These are phyloP conservation scores for Dactylella cylindrospora DNA, from an alignment of 2,329 filamentous ascomycete species.

Conservation along the genomic window DNA sequence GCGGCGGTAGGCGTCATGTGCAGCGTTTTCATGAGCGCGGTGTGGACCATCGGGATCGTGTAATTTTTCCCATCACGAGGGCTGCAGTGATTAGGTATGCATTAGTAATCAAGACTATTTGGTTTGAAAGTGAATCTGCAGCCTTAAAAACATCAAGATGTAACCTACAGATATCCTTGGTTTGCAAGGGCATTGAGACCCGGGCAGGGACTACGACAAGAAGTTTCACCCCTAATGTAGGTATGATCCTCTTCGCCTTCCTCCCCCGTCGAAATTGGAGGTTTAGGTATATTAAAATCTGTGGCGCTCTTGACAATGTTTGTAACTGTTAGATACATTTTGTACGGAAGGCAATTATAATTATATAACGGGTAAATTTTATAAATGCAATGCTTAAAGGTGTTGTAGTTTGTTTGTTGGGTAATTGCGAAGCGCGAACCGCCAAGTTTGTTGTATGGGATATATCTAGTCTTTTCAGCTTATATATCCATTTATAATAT, in stretches of 20 bases:
- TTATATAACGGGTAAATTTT: background rate
- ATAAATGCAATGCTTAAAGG: background rate
- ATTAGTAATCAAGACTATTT: background rate
- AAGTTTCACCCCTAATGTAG: slow-evolving; percentile 41
- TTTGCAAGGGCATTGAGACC: slow-evolving; percentile 50
- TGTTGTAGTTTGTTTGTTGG: background rate
- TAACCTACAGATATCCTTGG: slow-evolving; percentile 50
- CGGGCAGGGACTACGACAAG: slow-evolving; percentile 49
- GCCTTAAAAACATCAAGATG: background rate
- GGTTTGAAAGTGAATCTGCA: background rate
- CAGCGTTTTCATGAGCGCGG: slow-evolving; percentile 48
- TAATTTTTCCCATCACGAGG: slow-evolving; percentile 51
- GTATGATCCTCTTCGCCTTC: slow-evolving; percentile 45
- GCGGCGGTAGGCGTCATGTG: slow-evolving; percentile 48
- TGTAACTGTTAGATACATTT: slow-evolving; percentile 44
- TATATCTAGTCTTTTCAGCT: too few relatives aligned
- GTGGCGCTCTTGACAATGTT: slow-evolving; percentile 44
- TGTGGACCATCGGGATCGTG: slow-evolving; percentile 49
- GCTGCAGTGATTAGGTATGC: slow-evolving; percentile 26
- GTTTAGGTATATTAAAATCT: slow-evolving; percentile 25
- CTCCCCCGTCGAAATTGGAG: slow-evolving; percentile 4
- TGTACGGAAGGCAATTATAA: background rate
- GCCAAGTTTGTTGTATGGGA: too few relatives aligned
- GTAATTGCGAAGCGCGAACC: slow-evolving; percentile 6
- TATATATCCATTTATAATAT: too few relatives aligned